These are phyloP conservation scores for Amanita rimosa DNA, from an alignment of 768 basidiomycete species.

Conservation along the genomic window DNA sequence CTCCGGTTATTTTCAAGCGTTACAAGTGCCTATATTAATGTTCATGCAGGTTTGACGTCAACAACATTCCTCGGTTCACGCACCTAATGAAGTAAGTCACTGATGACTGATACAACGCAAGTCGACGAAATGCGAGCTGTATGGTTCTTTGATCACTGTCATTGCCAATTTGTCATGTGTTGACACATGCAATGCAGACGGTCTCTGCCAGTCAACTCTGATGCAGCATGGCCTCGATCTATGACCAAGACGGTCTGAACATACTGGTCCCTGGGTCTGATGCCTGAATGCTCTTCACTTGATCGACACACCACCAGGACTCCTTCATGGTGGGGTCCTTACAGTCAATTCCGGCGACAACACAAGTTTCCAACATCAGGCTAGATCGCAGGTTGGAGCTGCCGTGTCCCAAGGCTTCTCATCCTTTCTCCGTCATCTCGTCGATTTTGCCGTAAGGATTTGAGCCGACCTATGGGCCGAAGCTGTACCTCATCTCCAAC, in stretches of 20 bases:
- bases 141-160: neutral
- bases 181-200: neutral
- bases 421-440: neutral
- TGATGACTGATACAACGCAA: neutral
- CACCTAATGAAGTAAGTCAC: neutral
- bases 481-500: neutral
- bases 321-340: neutral
- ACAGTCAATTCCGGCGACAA: neutral
- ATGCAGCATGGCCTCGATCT: neutral
- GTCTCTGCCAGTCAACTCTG: neutral
- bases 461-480: neutral
- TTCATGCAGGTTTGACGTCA: neutral
- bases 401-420: neutral
- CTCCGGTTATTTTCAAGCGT: neutral
- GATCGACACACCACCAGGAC: neutral
- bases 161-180: slow-evolving; percentile 2
- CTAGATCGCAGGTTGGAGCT: neutral
- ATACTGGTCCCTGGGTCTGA: neutral
- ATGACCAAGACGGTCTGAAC: neutral
- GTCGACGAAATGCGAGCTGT: neutral
- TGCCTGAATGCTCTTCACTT: neutral
- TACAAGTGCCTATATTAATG: neutral
- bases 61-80: neutral
- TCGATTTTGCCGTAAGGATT: neutral
- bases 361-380: neutral